Conservation (phyloP, 2,329 filamentous ascomycete genomes). For the Alternaria arborescens region DNA sequence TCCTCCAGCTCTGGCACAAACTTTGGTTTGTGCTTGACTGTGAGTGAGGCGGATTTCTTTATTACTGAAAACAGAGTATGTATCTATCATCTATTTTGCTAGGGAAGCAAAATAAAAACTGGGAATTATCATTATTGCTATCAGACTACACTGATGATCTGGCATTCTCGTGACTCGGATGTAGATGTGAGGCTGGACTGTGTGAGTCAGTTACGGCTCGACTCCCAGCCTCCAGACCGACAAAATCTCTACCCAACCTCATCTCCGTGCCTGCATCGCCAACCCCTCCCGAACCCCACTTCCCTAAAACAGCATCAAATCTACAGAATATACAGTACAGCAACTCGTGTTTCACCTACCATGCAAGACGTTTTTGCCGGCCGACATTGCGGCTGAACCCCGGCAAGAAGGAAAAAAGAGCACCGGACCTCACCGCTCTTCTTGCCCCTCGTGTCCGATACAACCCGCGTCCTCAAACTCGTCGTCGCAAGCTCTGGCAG, state of each 20-base stretch:
- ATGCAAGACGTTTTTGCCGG: neutral
- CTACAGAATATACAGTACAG: neutral
- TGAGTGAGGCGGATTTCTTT: conserved; percentile 17
- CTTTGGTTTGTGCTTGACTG: conserved; percentile 1
- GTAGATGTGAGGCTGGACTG: neutral
- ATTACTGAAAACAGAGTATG: conserved; percentile 19
- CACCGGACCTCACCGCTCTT: neutral
- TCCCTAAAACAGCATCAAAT: neutral
- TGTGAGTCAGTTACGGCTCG: neutral
- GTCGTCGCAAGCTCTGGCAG: neutral
- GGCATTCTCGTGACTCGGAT: neutral
- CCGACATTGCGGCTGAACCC: neutral
- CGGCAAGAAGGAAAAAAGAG: neutral
- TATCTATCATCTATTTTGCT: conserved; percentile 19
- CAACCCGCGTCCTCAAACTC: neutral
- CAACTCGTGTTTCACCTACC: neutral
- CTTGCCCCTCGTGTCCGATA: neutral
- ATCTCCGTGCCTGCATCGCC: conserved; percentile 5
- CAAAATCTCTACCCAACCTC: neutral
- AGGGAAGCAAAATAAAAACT: conserved; percentile 1
- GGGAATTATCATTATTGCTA: conserved; percentile 16
- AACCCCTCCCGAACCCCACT: neutral
- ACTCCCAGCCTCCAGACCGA: neutral
- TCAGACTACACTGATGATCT: neutral
- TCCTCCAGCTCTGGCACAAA: conserved; percentile 11